Evolutionary conservation across 2,329 filamentous ascomycete species (phyloP).

Genomic region (Pseudovirgaria hyperparasitica): DNA sequence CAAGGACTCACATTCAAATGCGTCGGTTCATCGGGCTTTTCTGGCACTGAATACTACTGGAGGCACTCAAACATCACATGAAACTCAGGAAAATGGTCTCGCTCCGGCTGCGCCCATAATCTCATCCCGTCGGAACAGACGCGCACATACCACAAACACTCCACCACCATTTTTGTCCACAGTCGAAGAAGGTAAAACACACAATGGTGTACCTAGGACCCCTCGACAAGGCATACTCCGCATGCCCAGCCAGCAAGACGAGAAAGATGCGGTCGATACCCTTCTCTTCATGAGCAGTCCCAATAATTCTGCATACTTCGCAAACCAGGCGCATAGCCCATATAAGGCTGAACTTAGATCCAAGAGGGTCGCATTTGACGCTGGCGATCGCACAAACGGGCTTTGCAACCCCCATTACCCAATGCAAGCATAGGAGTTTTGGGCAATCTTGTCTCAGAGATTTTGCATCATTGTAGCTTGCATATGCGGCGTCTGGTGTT

Average conservation of each 20-base stretch:
- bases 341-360: background rate
- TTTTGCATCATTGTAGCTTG: too few species aligned
- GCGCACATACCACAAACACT: conserved; percentile 19
- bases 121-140: conserved; percentile 20
- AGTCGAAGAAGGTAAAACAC: conserved; percentile 17
- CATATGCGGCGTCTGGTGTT: too few species aligned
- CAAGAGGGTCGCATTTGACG: conserved; percentile 5
- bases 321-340: conserved; percentile 25
- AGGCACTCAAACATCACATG: background rate
- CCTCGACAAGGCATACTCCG: conserved; percentile 41
- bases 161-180: conserved; percentile 19
- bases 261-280: conserved; percentile 72
- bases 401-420: too few species aligned
- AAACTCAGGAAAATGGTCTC: conserved; percentile 8
- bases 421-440: too few species aligned
- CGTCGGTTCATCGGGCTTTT: conserved; percentile 1
- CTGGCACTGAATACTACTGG: conserved; percentile 2
- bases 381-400: too few species aligned
- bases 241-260: conserved; percentile 56
- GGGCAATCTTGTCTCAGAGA: too few species aligned
- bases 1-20: background rate
- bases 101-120: conserved; percentile 21
- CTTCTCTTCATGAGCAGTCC: conserved; percentile 73
- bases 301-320: conserved; percentile 54
- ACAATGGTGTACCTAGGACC: conserved; percentile 14